Conservation (phyloP, 805 yeast species). For the Candida boidinii region DNA sequence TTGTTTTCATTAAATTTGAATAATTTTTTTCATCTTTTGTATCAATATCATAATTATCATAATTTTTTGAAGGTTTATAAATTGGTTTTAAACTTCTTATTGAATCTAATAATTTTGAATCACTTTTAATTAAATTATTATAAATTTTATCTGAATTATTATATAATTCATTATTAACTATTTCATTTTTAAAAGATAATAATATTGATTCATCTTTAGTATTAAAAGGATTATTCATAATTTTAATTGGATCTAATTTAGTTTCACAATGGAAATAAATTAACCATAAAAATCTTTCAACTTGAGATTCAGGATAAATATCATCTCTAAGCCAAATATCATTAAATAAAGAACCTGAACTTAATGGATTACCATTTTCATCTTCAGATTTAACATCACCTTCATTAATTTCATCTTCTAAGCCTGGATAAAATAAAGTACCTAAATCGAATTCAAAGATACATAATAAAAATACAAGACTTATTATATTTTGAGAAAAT, state of each 20-base stretch:
- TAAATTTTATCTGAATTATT: no score
- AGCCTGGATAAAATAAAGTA: conserved; percentile 17
- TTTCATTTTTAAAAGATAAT: no score
- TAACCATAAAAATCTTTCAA: conserved; percentile 74
- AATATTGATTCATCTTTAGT: no score
- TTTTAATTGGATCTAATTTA: conserved; percentile 40
- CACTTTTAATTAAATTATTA: no score
- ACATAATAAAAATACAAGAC: conserved; percentile 66
- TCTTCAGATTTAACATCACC: conserved; percentile 1
- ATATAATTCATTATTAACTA: no score
- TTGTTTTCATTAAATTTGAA: conserved; percentile 37
- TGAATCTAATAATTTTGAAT: no score
- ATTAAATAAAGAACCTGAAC: conserved; percentile 44
- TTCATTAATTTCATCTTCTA: conserved; percentile 1
- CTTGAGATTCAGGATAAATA: conserved; percentile 58
- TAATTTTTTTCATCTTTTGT: conserved; percentile 39
- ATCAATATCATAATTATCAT: conserved; percentile 34
- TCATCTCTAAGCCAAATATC: conserved; percentile 62
- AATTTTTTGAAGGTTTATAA: no score
- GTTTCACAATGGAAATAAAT: conserved; percentile 77
- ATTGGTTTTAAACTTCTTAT: no score
- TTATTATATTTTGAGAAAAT: conserved; percentile 49
- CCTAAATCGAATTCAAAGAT: conserved; percentile 38
- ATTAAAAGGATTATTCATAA: conserved; percentile 24
- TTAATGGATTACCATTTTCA: conserved; percentile 2